These are phyloP conservation scores for Neopestalotiopsis rosae DNA, from an alignment of 2,329 filamentous ascomycete genomes.

Conservation along the genomic window DNA sequence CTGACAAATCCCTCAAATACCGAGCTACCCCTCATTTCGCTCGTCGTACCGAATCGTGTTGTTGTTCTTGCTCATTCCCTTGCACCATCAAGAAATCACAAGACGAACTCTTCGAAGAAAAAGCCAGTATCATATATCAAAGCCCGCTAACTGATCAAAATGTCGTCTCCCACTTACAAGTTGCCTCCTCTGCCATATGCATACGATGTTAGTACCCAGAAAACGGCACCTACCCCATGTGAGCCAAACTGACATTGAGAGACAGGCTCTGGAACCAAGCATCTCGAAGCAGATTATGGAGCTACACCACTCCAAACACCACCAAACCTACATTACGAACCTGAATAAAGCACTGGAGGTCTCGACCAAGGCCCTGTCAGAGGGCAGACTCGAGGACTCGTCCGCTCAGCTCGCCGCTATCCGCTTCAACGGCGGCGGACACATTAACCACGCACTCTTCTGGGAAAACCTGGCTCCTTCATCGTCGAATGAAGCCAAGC, in stretches of 20 bases:
- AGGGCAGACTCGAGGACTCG: conserved; percentile 63
- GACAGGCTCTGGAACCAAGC: conserved; percentile 71
- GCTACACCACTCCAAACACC: conserved; percentile 80
- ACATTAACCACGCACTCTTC: conserved; percentile 93
- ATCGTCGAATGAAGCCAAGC: conserved; percentile 60
- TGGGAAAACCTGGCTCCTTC: conserved; percentile 81
- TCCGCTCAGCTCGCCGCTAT: conserved; percentile 70
- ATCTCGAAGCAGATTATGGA: conserved; percentile 83
- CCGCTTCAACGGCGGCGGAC: conserved; percentile 89
- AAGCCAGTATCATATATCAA: too few species aligned
- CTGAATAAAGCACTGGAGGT: conserved; percentile 70
- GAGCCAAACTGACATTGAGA: not conserved
- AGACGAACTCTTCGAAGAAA: too few species aligned
- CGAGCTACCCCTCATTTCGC: not conserved
- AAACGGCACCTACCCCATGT: too few species aligned
- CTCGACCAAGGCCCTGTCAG: conserved; percentile 60
- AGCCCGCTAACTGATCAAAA: not conserved
- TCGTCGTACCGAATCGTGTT: too few species aligned
- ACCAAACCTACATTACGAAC: conserved; percentile 79
- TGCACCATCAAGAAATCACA: too few species aligned
- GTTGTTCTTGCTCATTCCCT: too few species aligned
- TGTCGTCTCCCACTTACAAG: conserved; percentile 46
- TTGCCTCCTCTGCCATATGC: conserved; percentile 72
- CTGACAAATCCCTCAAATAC: not conserved
- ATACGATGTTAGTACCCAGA: conserved; percentile 64